phyloP scores from a whole-genome alignment of 305 asterid genomes.

The Fraxinus dipetala region DNA sequence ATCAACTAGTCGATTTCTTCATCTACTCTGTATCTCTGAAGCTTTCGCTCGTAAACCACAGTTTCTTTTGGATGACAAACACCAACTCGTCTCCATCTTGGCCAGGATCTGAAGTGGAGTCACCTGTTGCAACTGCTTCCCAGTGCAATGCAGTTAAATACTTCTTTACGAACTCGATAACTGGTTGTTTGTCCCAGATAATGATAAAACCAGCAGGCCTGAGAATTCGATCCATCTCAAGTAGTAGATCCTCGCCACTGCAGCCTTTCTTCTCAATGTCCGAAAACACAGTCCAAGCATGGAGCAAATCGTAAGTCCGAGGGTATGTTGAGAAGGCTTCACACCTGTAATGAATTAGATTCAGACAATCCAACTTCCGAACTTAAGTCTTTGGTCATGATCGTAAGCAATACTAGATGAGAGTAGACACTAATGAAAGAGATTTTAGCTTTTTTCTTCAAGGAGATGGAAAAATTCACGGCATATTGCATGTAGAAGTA shows the following conservation, averaged over 20 bases:
- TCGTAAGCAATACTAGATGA: background rate
- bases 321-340: conserved; percentile 92
- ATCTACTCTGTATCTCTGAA: conserved; percentile 56
- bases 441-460: background rate
- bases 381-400: background rate
- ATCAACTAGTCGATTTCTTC: conserved; percentile 7
- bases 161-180: conserved; percentile 74
- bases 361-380: background rate
- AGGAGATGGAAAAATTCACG: background rate
- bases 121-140: conserved; percentile 70
- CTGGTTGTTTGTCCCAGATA: conserved; percentile 60
- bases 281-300: conserved; percentile 73
- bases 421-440: background rate
- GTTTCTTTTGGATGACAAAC: conserved; percentile 67
- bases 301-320: conserved; percentile 78
- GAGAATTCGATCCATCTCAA: conserved; percentile 86
- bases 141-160: conserved; percentile 74
- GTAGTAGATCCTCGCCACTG: conserved; percentile 77
- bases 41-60: conserved; percentile 84
- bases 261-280: conserved; percentile 89
- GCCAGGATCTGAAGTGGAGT: conserved; percentile 47
- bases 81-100: conserved; percentile 68
- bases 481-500: background rate
- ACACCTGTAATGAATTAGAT: conserved; percentile 52
- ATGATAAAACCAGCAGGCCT: conserved; percentile 84